Evolutionary conservation across 805 yeast species (phyloP), one percentile per base, ranked within the genome.

Genomic region (Candida takata): DNA sequence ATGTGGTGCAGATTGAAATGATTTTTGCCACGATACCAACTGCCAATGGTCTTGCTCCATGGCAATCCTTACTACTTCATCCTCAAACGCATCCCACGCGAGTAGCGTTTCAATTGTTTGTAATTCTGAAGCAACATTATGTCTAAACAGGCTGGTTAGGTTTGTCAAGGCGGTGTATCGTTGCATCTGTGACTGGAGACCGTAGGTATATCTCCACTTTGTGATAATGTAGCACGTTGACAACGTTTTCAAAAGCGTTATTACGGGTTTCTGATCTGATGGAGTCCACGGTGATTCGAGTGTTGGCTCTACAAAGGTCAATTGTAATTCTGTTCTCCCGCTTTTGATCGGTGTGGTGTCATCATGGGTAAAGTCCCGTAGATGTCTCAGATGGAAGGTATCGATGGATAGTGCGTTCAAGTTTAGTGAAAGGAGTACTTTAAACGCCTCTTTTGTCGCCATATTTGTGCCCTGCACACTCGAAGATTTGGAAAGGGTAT

Each of bases 221-320:
- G 13, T n/a, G 19, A 25, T 25, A 8, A 14, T 18, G 14, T 25
- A 25, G 18, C 14, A 7, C 18, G 17, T 19, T 16, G 29, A 24
- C 11, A 31, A 8, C n/a, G 16, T n/a, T 17, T 11, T 26, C n/a
- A 17, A 25, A 7, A 25, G 16, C 6, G 4, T 26, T 12, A 17
- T 15, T 9, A 33, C 11, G 19, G 24, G 5, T n/a, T 13, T 14
- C 10, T 18, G n/a, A 17, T 33, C 35, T 26, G 17, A 10, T 8
- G 17, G 15, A 12, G 29, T 9, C 35, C 35, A 33, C 10, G 18
- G 13, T 10, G 25, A 26, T 18, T 16, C 18, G 14, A 33, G 12
- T n/a, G 35, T 18, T 18, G 29, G 29, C 19, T 33, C 30, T 13
- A 33, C 35, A n/a, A 26, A n/a, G 12, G 30, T 25, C n/a, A 33